phyloP scores from a whole-genome alignment of 2,329 filamentous ascomycete genomes.

The Colletotrichum orbiculare region DNA sequence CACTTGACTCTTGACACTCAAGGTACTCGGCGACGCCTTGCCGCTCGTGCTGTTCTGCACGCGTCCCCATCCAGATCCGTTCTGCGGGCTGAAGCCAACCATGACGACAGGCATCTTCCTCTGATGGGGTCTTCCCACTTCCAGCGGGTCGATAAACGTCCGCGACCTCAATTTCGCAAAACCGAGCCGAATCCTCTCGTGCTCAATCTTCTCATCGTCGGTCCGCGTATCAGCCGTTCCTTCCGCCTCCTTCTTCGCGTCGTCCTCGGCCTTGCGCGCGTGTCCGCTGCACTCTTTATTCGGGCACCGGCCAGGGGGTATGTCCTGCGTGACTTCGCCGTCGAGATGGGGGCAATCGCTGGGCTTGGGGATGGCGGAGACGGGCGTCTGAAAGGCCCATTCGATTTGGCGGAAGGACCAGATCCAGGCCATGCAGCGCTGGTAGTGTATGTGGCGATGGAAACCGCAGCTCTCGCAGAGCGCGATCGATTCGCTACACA shows the following conservation, averaged over 20 bases:
- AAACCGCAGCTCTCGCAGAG: slow-evolving; percentile 36
- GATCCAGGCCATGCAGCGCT: slow-evolving; percentile 29
- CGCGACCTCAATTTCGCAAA: slow-evolving; percentile 20
- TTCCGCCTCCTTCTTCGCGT: slow-evolving; percentile 14
- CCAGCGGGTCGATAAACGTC: slow-evolving; percentile 23
- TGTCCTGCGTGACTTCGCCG: slow-evolving; percentile 25
- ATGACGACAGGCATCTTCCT: slow-evolving; percentile 19
- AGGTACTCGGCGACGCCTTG: too few relatives aligned
- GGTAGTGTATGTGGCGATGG: slow-evolving; percentile 35
- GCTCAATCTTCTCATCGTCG: slow-evolving; percentile 92
- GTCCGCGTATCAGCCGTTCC: slow-evolving; percentile 80
- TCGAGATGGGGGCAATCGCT: slow-evolving; percentile 26
- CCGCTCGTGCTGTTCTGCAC: not conserved
- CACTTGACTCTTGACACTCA: not conserved
- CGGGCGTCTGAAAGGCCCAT: slow-evolving; percentile 27
- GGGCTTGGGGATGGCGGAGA: slow-evolving; percentile 25
- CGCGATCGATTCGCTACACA: slow-evolving; percentile 37
- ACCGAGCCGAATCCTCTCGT: slow-evolving; percentile 46
- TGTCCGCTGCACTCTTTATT: slow-evolving; percentile 19
- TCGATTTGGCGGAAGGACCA: slow-evolving; percentile 21
- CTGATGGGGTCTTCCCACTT: slow-evolving; percentile 31
- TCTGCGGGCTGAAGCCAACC: slow-evolving; percentile 10
- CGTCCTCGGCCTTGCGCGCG: slow-evolving; percentile 1
- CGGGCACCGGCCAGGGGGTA: slow-evolving; percentile 34
- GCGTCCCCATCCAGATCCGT: not conserved